Conservation (phyloP, 495 filamentous ascomycete genomes). For the Friedmanniomyces endolithicus region DNA sequence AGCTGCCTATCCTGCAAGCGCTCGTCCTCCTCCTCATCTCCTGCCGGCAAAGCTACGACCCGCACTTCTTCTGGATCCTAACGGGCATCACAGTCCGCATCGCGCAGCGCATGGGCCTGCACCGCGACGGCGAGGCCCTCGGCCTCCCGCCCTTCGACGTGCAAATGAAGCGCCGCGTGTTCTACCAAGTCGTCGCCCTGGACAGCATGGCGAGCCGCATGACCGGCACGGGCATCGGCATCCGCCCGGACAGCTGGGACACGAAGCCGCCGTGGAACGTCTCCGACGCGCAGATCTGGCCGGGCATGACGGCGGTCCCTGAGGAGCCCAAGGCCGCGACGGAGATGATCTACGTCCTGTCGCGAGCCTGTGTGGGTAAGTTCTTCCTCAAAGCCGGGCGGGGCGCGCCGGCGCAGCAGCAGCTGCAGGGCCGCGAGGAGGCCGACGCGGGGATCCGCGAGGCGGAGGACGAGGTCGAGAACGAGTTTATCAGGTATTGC, state of each 20-base stretch:
- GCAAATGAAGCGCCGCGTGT: conserved; percentile 19
- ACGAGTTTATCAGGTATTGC: conserved; percentile 16
- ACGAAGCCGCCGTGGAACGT: conserved; percentile 18
- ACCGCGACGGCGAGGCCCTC: conserved; percentile 15
- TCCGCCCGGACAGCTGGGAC: neutral
- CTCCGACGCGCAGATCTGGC: conserved; percentile 20
- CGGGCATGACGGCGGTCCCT: conserved; percentile 12
- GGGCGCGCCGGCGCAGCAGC: neutral
- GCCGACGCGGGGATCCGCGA: neutral
- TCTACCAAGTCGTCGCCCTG: conserved; percentile 19
- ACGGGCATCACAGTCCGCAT: conserved; percentile 19
- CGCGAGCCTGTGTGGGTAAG: conserved; percentile 3
- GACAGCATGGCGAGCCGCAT: conserved; percentile 14
- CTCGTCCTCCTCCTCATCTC: conserved; percentile 15
- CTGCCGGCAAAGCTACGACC: conserved; percentile 8
- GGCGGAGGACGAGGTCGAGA: conserved; percentile 11
- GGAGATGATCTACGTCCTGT: conserved; percentile 20
- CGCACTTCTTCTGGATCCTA: conserved; percentile 19
- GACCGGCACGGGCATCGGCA: conserved; percentile 11
- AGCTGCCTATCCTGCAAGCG: conserved; percentile 16
- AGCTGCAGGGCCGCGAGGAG: neutral
- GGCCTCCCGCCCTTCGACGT: conserved; percentile 18
- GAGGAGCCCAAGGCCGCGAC: conserved; percentile 8
- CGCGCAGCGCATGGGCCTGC: conserved; percentile 17
- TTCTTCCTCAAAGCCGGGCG: neutral